Evolutionary conservation across 768 basidiomycete genomes (phyloP).

Genomic region (Pulveroboletus ravenelii): DNA sequence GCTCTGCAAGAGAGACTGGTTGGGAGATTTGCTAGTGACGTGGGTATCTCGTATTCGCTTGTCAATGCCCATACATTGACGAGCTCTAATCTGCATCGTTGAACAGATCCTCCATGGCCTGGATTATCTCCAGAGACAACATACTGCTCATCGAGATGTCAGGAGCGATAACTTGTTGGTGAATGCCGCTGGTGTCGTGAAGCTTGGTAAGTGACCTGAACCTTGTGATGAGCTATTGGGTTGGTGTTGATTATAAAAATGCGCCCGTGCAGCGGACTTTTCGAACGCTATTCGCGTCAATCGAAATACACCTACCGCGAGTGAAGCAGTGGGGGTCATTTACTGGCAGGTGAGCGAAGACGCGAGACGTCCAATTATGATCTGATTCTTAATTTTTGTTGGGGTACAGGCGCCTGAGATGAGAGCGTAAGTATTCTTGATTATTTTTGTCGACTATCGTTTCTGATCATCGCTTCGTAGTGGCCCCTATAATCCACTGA

Average conservation of each 20-base stretch:
- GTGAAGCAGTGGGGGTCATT: constrained; percentile 63
- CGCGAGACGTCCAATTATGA: neutral
- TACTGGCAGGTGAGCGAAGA: constrained; percentile 66
- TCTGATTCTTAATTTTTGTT: neutral
- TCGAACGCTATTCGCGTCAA: constrained; percentile 66
- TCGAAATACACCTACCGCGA: constrained; percentile 43
- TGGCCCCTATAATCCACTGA: constrained; percentile 66
- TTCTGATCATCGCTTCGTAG: constrained; percentile 31
- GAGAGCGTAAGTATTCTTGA: constrained; percentile 48
- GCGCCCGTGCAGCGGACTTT: constrained; percentile 59
- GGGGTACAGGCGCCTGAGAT: constrained; percentile 63
- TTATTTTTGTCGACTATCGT: neutral
- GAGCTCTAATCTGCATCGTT: neutral
- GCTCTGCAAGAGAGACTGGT: constrained; percentile 64
- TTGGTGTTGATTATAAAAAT: neutral
- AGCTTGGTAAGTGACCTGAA: constrained; percentile 52
- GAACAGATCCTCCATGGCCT: constrained; percentile 60
- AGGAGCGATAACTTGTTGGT: constrained; percentile 80
- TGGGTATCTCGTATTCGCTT: constrained; percentile 36
- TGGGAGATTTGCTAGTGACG: constrained; percentile 73
- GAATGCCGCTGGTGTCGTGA: constrained; percentile 63
- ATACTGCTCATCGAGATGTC: constrained; percentile 79
- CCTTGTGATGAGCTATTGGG: neutral
- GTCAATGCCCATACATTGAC: neutral
- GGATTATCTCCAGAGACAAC: constrained; percentile 56